A percentile compares a stretch with the other conserved stretches of the same genome.
Conservation (phyloP, 2,329 filamentous ascomycete species). For the Botrytis elliptica region DNA sequence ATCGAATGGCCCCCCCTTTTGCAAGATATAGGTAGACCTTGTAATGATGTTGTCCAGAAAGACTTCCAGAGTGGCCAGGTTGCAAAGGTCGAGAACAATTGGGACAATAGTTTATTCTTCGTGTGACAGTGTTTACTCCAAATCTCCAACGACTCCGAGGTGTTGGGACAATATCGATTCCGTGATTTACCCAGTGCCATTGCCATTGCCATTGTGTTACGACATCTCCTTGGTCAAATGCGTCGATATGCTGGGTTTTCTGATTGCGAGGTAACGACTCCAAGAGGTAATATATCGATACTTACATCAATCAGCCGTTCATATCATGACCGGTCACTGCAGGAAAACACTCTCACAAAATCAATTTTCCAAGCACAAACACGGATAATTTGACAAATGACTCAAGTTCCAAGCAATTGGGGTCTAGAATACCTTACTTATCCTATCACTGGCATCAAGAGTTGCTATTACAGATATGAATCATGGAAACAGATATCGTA, state of each 20-base stretch:
- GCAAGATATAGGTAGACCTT: background rate
- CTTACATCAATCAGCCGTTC: conserved; percentile 3
- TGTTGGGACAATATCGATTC: background rate
- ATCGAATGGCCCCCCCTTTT: background rate
- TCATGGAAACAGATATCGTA: background rate
- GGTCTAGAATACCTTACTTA: background rate
- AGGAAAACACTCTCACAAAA: background rate
- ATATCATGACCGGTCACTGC: conserved; percentile 3
- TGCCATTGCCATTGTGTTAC: background rate
- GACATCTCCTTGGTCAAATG: background rate
- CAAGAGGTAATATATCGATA: background rate
- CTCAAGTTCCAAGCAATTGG: background rate
- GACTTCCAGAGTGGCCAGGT: background rate
- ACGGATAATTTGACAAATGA: background rate
- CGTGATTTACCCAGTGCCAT: background rate
- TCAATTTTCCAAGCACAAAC: background rate
- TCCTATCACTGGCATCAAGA: background rate
- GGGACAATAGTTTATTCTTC: background rate
- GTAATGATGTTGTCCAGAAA: background rate
- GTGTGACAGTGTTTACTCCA: background rate
- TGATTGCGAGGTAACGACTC: background rate
- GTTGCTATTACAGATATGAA: background rate
- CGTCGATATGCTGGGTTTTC: background rate
- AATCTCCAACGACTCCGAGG: background rate
- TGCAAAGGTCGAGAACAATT: conserved; percentile 11